Conservation (phyloP, 169 alveolate genomes). For the Eimeria necatrix region DNA sequence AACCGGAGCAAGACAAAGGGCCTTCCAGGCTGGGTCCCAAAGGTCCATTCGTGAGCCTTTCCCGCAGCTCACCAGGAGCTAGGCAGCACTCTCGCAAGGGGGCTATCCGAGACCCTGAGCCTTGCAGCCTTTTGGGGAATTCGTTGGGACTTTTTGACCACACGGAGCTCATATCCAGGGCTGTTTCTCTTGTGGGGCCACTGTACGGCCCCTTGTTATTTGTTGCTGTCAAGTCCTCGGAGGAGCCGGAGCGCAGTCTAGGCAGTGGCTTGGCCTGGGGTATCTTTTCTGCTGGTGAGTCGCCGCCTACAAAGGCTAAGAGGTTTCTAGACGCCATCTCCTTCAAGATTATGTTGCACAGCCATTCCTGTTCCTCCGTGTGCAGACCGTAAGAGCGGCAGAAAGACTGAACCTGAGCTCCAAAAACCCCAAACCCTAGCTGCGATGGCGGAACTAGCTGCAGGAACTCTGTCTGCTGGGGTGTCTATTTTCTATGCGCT, state of each 20-base stretch:
- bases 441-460: neutral
- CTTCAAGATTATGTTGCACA: conserved; percentile 49
- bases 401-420: conserved; percentile 63
- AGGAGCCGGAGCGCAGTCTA: neutral
- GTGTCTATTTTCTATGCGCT: neutral
- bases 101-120: neutral
- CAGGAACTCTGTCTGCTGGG: neutral
- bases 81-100: neutral
- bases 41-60: no score
- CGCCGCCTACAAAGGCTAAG: conserved; percentile 34
- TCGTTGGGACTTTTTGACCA: neutral
- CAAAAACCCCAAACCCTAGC: neutral
- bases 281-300: neutral
- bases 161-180: neutral
- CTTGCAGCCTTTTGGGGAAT: neutral
- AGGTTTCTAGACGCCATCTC: conserved; percentile 74
- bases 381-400: conserved; percentile 69
- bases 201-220: neutral
- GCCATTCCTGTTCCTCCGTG: conserved; percentile 78
- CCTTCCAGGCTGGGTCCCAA: neutral
- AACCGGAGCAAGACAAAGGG: neutral
- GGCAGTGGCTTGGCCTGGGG: neutral
- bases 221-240: neutral
- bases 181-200: neutral
- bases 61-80: neutral